These are phyloP conservation scores for Aspergillus fructus DNA, from an alignment of 2,329 filamentous ascomycete species.

Conservation along the genomic window DNA sequence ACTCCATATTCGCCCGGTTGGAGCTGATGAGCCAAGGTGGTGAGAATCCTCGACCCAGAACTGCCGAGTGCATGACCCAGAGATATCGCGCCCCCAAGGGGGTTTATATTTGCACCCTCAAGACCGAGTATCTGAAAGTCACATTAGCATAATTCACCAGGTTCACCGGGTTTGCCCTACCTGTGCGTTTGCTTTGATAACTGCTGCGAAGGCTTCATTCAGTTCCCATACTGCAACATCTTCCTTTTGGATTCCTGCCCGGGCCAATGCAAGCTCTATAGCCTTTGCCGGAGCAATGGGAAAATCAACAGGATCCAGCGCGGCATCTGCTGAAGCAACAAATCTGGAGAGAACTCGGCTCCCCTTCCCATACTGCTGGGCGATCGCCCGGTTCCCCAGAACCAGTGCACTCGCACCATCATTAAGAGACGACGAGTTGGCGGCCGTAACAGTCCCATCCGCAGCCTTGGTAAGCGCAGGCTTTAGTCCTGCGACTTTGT, in stretches of 20 bases:
- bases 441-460: constrained; percentile 86
- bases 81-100: constrained; percentile 85
- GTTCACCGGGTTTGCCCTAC: constrained; percentile 38
- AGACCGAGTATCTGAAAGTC: constrained; percentile 69
- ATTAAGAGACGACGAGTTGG: constrained; percentile 90
- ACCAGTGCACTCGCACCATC: constrained; percentile 92
- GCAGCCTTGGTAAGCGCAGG: constrained; percentile 86
- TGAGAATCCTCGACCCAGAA: constrained; percentile 87
- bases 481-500: constrained; percentile 82
- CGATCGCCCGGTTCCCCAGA: constrained; percentile 75
- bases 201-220: constrained; percentile 95
- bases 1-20: constrained; percentile 91
- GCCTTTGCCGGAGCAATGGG: constrained; percentile 89
- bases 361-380: constrained; percentile 71
- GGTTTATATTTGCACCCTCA: constrained; percentile 76
- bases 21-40: constrained; percentile 85
- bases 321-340: constrained; percentile 82
- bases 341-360: constrained; percentile 86
- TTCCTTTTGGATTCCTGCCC: constrained; percentile 85
- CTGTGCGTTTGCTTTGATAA: constrained; percentile 92
- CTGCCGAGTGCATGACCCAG: constrained; percentile 92
- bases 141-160: neutral
- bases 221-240: constrained; percentile 97
- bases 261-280: constrained; percentile 81
- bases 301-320: constrained; percentile 89